A percentile compares a stretch with the other conserved stretches of the same genome.
phyloP scores from a whole-genome alignment of 495 filamentous ascomycete species.

The Trichocladium antarcticum region DNA sequence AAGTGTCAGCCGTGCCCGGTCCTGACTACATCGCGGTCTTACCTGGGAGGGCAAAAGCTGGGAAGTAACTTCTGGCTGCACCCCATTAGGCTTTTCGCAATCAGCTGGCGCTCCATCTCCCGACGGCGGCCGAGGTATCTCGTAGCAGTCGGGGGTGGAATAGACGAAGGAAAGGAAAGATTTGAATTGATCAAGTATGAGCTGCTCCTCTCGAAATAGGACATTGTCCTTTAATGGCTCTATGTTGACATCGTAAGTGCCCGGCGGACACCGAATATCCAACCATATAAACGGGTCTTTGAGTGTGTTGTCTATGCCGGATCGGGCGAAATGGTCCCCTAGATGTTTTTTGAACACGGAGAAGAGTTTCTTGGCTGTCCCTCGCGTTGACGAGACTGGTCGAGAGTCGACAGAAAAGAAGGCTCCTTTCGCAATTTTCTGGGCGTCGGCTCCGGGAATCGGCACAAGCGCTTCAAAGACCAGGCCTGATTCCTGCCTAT shows the following conservation, averaged over 20 bases:
- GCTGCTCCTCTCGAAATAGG: constrained; percentile 54
- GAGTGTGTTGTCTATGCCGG: background rate
- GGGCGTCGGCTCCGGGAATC: constrained; percentile 37
- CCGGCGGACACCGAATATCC: constrained; percentile 57
- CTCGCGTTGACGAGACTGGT: constrained; percentile 53
- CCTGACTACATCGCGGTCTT: background rate
- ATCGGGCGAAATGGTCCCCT: constrained; percentile 5
- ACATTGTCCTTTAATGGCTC: constrained; percentile 88
- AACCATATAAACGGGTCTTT: constrained; percentile 61
- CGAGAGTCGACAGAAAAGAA: constrained; percentile 71
- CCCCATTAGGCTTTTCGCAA: background rate
- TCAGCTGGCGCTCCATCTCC: background rate
- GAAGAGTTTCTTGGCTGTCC: constrained; percentile 55
- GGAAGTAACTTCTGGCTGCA: background rate
- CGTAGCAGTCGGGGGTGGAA: background rate
- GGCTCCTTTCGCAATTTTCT: constrained; percentile 48
- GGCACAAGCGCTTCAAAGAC: constrained; percentile 51
- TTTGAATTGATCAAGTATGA: constrained; percentile 41
- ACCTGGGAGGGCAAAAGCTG: background rate
- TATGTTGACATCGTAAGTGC: constrained; percentile 77
- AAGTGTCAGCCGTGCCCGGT: background rate
- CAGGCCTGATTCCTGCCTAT: background rate
- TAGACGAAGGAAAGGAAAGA: constrained; percentile 44
- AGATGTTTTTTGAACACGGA: constrained; percentile 24
- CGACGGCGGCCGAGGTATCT: background rate